A percentile compares a stretch with the other conserved stretches of the same genome.
phyloP scores from a whole-genome alignment of 305 asterid genomes.

The Plantago rigida region DNA sequence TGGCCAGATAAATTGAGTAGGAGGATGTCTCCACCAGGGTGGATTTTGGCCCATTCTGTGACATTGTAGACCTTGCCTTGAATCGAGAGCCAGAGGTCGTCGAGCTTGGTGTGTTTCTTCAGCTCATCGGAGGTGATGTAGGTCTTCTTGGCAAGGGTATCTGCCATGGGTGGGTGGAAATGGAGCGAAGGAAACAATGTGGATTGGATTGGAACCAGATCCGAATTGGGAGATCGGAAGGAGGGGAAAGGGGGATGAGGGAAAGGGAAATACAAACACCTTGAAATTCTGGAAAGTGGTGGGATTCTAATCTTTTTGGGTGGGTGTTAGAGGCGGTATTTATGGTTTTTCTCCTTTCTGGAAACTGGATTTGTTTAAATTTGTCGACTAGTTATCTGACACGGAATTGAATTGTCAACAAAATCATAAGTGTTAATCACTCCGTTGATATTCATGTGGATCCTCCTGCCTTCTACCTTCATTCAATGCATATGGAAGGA shows the following conservation, averaged over 20 bases:
- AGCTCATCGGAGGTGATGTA: conserved; percentile 45
- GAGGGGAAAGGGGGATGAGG: not conserved
- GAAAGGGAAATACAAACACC: not conserved
- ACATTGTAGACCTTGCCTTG: conserved; percentile 57
- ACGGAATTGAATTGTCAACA: no score
- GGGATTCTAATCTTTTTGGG: no score
- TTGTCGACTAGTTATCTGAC: no score
- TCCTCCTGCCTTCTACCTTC: no score
- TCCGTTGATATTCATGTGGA: no score
- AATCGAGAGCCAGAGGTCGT: conserved; percentile 50
- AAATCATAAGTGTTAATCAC: no score
- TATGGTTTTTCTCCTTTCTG: not conserved
- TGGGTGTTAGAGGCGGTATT: no score
- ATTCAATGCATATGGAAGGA: no score
- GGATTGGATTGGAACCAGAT: not conserved
- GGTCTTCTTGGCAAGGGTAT: conserved; percentile 21
- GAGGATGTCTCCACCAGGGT: conserved; percentile 50
- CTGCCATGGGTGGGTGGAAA: conserved; percentile 25
- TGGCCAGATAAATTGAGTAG: conserved; percentile 47
- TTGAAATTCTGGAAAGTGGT: not conserved
- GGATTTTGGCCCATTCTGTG: conserved; percentile 45
- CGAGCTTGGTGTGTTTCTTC: conserved; percentile 40
- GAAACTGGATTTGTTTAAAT: not conserved
- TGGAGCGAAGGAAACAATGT: not conserved
- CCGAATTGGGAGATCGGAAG: not conserved